phyloP scores from a whole-genome alignment of 139 green algal genomes.

The Coelastrella sp. region DNA sequence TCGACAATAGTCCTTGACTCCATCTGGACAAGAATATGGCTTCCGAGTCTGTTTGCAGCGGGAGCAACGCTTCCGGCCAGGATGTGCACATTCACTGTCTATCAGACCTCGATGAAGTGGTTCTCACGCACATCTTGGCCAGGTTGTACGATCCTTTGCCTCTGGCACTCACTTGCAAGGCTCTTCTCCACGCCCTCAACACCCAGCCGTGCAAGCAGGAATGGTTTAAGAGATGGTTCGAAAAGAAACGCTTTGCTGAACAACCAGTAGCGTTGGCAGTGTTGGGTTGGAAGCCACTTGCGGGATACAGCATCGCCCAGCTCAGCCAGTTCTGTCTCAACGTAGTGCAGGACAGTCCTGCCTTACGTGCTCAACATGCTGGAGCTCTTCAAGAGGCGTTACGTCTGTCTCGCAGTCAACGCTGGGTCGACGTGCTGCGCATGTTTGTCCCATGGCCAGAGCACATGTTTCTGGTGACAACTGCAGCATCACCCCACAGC shows the following conservation, averaged over 20 bases:
- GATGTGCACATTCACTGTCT: neutral
- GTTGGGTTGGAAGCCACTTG: neutral
- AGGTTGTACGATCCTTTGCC: neutral
- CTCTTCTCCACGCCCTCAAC: neutral
- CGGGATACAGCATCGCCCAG: neutral
- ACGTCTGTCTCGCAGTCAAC: neutral
- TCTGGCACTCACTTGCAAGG: constrained; percentile 4
- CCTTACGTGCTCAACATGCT: neutral
- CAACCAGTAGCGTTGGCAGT: neutral
- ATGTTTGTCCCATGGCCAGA: constrained; percentile 1
- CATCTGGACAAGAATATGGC: too few species aligned
- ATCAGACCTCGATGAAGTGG: constrained; percentile 15
- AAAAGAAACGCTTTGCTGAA: neutral
- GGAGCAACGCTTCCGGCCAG: too few species aligned
- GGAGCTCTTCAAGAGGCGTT: neutral
- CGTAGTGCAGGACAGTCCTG: neutral
- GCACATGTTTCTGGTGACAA: constrained; percentile 5
- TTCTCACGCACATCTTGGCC: constrained; percentile 3
- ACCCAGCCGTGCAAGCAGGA: neutral
- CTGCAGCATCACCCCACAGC: neutral
- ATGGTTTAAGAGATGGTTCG: constrained; percentile 13
- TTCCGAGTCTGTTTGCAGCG: too few species aligned
- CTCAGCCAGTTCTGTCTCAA: neutral
- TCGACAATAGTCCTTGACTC: too few species aligned
- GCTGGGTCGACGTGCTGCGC: constrained; percentile 12